Evolutionary conservation across 2,329 filamentous ascomycete genomes (phyloP), one percentile per base, ranked within the genome.

Genomic region (Anisogramma anomala): DNA sequence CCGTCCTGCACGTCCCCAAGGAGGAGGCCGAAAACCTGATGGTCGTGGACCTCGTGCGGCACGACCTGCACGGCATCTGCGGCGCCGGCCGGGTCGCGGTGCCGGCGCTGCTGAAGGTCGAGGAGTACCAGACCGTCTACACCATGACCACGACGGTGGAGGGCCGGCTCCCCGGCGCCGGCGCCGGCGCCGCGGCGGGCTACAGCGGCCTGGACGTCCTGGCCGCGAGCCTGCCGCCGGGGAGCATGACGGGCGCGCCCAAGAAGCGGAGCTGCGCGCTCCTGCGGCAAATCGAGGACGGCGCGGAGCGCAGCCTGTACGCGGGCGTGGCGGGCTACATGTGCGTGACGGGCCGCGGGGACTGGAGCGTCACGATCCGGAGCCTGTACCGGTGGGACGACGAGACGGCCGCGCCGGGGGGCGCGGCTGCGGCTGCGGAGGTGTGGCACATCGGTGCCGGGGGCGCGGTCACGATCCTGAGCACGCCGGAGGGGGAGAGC

Each of bases 11-110:
- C 43, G 73, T 84, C 0, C 81, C 84, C 17, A 96, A 96, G 58
- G 91, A 96, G 59, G 79, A 84, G 52, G 89, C 89, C 0, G 89
- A 96, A 65, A 96, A 96, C 55, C 72, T 96, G 18, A 96, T 96
- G 91, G 95, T 96, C 53, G 88, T 94, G 2, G 89, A 96, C 58
- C 69, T 96, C 1, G 91, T 95, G n/a, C 76, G 89, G 0, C 89
- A 96, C 55, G 89, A 96, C 58, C 67, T 96, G 10, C 83, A 93
- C 59, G 77, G 80, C n/a, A 79, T 94, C 7, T 85, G 82, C 46
- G 84, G 84, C 4, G 72, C 82, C 1, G 79, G 78, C 0, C 73
- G 74, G 44, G 86, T 95, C 1, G 58, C 64, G 5, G 86, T 94
- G 1, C 76, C 79, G 11, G 80, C 86, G 41, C 66, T 95, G 18